Conservation (phyloP, 805 yeast species). For the Nakazawaea ambrosiae region DNA sequence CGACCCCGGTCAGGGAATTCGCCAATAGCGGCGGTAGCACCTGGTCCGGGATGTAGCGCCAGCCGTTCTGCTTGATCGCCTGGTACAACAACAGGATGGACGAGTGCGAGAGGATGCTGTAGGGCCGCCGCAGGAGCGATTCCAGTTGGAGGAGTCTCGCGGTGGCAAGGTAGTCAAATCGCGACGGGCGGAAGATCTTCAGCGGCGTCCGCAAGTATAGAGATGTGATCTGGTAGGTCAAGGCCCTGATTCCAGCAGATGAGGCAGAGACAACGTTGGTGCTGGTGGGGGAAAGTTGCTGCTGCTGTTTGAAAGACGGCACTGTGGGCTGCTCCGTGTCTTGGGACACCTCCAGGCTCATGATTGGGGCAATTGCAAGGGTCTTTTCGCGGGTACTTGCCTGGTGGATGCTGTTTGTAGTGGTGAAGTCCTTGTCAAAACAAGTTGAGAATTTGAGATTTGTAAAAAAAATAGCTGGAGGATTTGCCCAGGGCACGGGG, state of each 20-base stretch:
- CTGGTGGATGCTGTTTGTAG: too few species aligned
- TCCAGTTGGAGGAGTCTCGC: slow-evolving; percentile 47
- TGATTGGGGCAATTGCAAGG: too few species aligned
- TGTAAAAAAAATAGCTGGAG: too few species aligned
- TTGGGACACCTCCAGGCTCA: neutral
- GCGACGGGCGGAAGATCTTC: slow-evolving; percentile 81
- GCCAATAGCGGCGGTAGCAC: slow-evolving; percentile 84
- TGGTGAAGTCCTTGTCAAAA: too few species aligned
- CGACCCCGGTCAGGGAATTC: slow-evolving; percentile 83
- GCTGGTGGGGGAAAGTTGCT: slow-evolving; percentile 28
- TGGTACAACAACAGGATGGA: slow-evolving; percentile 65
- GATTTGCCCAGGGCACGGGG: too few species aligned
- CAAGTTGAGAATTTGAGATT: too few species aligned
- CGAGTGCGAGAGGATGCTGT: slow-evolving; percentile 63
- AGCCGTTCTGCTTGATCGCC: slow-evolving; percentile 73
- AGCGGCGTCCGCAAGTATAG: slow-evolving; percentile 77
- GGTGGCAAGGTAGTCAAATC: slow-evolving; percentile 79
- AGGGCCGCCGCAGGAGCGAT: slow-evolving; percentile 38
- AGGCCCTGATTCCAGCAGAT: slow-evolving; percentile 81
- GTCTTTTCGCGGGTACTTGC: too few species aligned
- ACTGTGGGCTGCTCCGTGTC: too few species aligned
- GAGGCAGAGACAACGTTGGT: slow-evolving; percentile 64
- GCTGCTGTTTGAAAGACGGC: too few species aligned
- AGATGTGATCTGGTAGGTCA: slow-evolving; percentile 70
- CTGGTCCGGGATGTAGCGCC: slow-evolving; percentile 80